Conservation (phyloP, 805 yeast species). For the Ogataea chonburiensis region DNA sequence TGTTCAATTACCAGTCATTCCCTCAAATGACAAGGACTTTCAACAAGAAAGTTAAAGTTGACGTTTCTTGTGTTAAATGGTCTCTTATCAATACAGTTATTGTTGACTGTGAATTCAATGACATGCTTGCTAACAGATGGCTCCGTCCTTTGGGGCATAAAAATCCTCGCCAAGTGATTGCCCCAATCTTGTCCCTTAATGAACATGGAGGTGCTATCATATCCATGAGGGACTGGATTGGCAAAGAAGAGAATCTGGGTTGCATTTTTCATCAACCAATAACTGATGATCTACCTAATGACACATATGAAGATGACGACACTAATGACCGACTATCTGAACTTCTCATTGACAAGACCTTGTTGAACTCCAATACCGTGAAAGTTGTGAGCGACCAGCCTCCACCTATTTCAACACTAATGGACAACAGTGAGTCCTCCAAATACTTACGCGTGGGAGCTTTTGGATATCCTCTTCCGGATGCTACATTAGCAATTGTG, state of each 20-base stretch:
- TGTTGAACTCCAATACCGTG: slow-evolving; percentile 69
- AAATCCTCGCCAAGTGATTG: slow-evolving; percentile 69
- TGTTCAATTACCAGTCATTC: slow-evolving; percentile 86
- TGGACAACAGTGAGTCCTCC: slow-evolving; percentile 39
- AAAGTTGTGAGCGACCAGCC: slow-evolving; percentile 62
- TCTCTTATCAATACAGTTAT: slow-evolving; percentile 85
- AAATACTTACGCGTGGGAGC: slow-evolving; percentile 75
- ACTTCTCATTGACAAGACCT: slow-evolving; percentile 68
- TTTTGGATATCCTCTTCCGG: slow-evolving; percentile 93
- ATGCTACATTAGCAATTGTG: slow-evolving; percentile 89
- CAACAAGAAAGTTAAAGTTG: slow-evolving; percentile 70
- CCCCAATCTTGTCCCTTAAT: slow-evolving; percentile 83
- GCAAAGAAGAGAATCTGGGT: slow-evolving; percentile 63
- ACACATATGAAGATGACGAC: slow-evolving; percentile 27
- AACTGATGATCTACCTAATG: slow-evolving; percentile 38
- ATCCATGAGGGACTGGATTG: slow-evolving; percentile 88
- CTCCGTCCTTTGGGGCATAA: slow-evolving; percentile 84
- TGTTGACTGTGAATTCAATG: slow-evolving; percentile 91
- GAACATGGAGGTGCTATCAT: slow-evolving; percentile 97
- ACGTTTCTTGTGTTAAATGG: slow-evolving; percentile 80
- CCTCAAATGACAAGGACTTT: slow-evolving; percentile 83
- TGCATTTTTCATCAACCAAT: slow-evolving; percentile 39
- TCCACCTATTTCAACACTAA: slow-evolving; percentile 46
- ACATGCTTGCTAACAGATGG: slow-evolving; percentile 86
- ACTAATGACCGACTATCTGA: slow-evolving; percentile 51